These are phyloP conservation scores for Salix dunnii DNA, from an alignment of 345 rosid species.

Conservation along the genomic window DNA sequence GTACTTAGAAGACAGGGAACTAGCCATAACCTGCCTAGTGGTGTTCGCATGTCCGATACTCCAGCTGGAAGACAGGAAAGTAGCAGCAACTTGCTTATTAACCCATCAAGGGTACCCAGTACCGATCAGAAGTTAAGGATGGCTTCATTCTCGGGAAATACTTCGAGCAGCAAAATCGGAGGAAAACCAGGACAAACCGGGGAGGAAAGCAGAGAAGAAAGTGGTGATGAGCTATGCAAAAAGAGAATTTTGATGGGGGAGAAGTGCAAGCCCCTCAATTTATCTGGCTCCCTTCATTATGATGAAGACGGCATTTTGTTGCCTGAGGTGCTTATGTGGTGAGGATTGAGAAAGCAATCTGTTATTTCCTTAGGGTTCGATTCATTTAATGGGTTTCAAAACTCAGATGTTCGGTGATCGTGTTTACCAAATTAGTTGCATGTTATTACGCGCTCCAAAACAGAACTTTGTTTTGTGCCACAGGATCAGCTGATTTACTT, in stretches of 20 bases:
- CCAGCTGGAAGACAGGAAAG: conserved; percentile 3
- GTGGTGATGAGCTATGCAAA: conserved; percentile 50
- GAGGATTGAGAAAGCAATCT: background rate
- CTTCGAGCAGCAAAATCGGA: background rate
- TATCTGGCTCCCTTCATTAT: conserved; percentile 42
- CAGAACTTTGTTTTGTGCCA: background rate
- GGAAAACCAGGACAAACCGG: background rate
- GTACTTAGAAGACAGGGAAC: background rate
- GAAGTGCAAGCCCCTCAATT: conserved; percentile 50
- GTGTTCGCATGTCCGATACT: background rate
- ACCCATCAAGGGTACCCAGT: conserved; percentile 20
- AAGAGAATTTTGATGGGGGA: conserved; percentile 70
- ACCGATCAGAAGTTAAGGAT: conserved; percentile 27
- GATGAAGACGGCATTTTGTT: conserved; percentile 42
- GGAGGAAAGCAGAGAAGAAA: background rate
- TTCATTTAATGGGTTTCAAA: background rate
- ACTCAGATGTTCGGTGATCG: background rate
- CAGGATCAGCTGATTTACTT: background rate
- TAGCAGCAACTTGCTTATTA: background rate
- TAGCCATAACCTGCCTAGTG: background rate
- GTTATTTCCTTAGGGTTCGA: background rate
- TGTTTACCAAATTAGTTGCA: background rate
- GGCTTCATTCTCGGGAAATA: conserved; percentile 15
- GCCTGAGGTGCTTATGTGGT: conserved; percentile 33
- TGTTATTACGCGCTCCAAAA: background rate